Percentiles rank a stretch among this genome's conserved stretches.
Evolutionary conservation across 768 basidiomycete species (phyloP).

Genomic region (Cystofilobasidium bisporidii): DNA sequence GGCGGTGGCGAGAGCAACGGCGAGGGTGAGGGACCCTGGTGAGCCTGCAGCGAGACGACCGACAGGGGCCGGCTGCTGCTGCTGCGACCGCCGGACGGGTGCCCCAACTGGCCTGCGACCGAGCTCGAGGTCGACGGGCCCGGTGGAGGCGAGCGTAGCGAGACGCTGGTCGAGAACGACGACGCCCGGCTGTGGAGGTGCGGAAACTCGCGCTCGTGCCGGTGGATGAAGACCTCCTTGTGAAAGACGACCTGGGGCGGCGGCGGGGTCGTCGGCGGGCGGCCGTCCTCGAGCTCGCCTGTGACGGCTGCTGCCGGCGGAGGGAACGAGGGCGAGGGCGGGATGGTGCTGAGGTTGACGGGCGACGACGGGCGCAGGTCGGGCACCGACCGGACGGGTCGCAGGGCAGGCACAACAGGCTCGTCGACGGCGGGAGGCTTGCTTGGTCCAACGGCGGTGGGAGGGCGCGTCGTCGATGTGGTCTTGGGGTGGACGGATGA

Average conservation of each 20-base stretch:
- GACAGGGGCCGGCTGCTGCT: too few species aligned
- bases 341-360: neutral
- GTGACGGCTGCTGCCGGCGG: neutral
- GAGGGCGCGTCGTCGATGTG: too few species aligned
- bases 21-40: neutral
- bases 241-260: conserved; percentile 8
- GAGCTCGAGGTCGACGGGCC: too few species aligned
- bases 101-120: too few species aligned
- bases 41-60: too few species aligned
- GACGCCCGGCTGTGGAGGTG: conserved; percentile 15
- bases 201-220: conserved; percentile 18
- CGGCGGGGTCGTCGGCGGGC: neutral
- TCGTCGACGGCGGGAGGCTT: too few species aligned
- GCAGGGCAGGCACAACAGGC: neutral
- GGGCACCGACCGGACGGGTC: conserved; percentile 18
- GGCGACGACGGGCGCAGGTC: neutral
- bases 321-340: conserved; percentile 17
- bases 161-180: too few species aligned
- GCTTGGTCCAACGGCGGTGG: too few species aligned
- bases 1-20: neutral
- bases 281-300: neutral
- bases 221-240: conserved; percentile 21
- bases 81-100: too few species aligned
- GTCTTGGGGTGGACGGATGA: too few species aligned
- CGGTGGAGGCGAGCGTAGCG: too few species aligned